Base-by-base conservation (phyloP, 129 eudicot species). In the Saposhnikovia divaricata region DNA sequence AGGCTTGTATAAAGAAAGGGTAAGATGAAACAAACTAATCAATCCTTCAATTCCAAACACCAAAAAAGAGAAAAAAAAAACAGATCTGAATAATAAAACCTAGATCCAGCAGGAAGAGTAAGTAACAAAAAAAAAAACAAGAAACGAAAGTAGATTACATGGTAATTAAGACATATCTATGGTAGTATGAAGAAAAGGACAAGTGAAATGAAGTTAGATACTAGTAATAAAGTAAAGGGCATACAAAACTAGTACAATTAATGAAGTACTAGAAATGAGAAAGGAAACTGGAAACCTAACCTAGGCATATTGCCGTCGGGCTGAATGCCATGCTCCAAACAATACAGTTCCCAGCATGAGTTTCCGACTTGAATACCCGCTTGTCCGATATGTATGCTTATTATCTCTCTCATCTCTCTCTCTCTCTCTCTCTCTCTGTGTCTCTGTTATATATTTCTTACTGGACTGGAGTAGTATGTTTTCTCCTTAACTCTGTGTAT, bases 351-450 rank as follows among this genome's bases (percentile, higher is more conserved):
- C 98, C 98, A 93, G 72, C 98, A 93, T 1, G 98, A 93, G 65
- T 93, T 93, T 1, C 98, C 97, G 1, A 93, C 98, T 81, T 93
- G 98, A 83, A 93, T 93, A 4, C 98, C 98, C 16, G 98, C 98
- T 81, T 93, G 98, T 9, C 98, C 98, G 71, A 93, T 93, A 83
- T 93, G 98, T 72, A 93, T 86, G 92, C 98, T 93, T 65, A 93
- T 93, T 34, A 93, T 93, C 80, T 93, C 98, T 81, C 98, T 93
- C 98, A 93, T 93, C 31, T n/a, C 31, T 46, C 38, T 72, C 74
- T 50, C 57, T 74, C 63, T 44, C 59, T 75, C 78, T 4, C 40
- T 45, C 43, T 8, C 70, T 75, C 12, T 75, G 27, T 75, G 9
- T 9, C 39, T 77, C 71, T 77, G 71, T 2, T 48, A 48, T 10